Evolutionary conservation across 495 filamentous ascomycete species (phyloP).

Genomic region (Penicillium argentinense): DNA sequence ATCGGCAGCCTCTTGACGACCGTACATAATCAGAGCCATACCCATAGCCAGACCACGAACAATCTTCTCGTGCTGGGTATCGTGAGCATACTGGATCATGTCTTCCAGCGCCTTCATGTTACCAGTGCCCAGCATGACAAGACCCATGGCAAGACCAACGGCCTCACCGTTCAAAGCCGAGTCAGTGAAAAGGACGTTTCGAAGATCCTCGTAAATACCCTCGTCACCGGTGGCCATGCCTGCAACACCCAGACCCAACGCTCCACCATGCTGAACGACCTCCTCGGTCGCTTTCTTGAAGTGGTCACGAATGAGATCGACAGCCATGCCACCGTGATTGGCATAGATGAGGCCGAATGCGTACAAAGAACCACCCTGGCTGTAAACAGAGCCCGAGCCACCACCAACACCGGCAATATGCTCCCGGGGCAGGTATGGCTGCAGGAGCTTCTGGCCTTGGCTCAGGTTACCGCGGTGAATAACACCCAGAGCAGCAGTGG

Average conservation of each 20-base stretch:
- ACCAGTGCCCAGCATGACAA: constrained; percentile 96
- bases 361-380: constrained; percentile 93
- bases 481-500: constrained; percentile 93
- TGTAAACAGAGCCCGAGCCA: constrained; percentile 80
- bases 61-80: constrained; percentile 98
- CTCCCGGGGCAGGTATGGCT: constrained; percentile 88
- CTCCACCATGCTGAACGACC: constrained; percentile 95
- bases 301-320: constrained; percentile 82
- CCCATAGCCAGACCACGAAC: constrained; percentile 92
- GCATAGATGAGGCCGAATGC: constrained; percentile 96
- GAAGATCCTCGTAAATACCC: constrained; percentile 88
- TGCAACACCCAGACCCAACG: constrained; percentile 91
- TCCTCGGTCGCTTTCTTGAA: constrained; percentile 88
- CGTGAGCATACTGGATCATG: constrained; percentile 96
- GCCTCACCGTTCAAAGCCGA: constrained; percentile 97
- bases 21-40: constrained; percentile 99
- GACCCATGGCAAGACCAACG: constrained; percentile 90
- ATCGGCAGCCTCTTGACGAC: constrained; percentile 90
- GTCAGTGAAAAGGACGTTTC: constrained; percentile 82
- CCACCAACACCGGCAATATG: constrained; percentile 58
- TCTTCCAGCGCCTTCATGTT: constrained; percentile 87
- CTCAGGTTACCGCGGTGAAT: constrained; percentile 94
- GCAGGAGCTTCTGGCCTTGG: constrained; percentile 88
- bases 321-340: constrained; percentile 91
- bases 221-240: constrained; percentile 95